These are phyloP conservation scores for Quercus alba DNA, from an alignment of 306 rosid genomes.

Conservation along the genomic window DNA sequence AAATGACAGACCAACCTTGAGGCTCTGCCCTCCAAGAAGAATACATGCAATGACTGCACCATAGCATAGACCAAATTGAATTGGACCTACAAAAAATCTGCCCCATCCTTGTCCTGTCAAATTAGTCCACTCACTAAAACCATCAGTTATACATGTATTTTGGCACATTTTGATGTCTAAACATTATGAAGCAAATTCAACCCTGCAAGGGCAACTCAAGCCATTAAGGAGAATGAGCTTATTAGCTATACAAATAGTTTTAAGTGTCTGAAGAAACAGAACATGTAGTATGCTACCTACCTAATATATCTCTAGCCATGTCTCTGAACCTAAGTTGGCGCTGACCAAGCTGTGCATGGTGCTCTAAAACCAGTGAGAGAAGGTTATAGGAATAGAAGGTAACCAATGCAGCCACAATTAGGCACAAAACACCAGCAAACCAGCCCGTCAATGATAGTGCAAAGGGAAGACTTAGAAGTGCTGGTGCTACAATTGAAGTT, in stretches of 20 bases:
- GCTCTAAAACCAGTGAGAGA: slow-evolving; percentile 39
- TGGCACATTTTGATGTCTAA: no score
- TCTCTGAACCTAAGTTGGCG: slow-evolving; percentile 43
- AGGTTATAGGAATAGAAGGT: slow-evolving; percentile 32
- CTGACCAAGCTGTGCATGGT: slow-evolving; percentile 30
- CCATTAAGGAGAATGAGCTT: no score
- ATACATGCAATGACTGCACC: no score
- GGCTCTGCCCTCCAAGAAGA: no score
- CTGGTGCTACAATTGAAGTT: slow-evolving; percentile 39
- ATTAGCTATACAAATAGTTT: background rate
- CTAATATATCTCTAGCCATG: slow-evolving; percentile 35
- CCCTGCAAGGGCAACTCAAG: no score
- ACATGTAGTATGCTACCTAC: background rate
- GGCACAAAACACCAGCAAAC: slow-evolving; percentile 35
- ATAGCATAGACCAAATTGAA: no score
- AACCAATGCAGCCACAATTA: slow-evolving; percentile 12
- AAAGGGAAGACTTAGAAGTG: slow-evolving; percentile 29
- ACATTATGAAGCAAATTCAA: no score
- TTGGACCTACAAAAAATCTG: no score
- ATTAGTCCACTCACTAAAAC: no score
- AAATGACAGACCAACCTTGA: no score
- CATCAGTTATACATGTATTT: no score
- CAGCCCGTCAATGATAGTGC: slow-evolving; percentile 35
- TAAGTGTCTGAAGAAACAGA: background rate
- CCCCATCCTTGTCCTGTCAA: no score